These are phyloP conservation scores for Talaromyces funiculosus DNA, from an alignment of 2,329 filamentous ascomycete genomes.

Conservation along the genomic window DNA sequence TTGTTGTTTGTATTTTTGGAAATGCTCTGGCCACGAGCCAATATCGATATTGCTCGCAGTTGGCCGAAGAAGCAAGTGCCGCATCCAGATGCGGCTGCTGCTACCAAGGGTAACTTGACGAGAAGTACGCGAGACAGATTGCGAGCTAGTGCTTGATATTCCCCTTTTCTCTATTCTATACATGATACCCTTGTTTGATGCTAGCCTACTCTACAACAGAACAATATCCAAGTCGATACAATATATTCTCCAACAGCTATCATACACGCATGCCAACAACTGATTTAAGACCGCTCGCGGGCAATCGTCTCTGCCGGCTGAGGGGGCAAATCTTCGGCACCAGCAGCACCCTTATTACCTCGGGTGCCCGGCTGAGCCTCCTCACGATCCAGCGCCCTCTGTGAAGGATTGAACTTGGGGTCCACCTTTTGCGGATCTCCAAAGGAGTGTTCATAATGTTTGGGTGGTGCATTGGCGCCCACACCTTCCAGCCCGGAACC, in stretches of 20 bases:
- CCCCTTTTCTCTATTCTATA: not conserved
- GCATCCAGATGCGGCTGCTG: constrained; percentile 15
- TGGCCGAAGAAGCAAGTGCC: constrained; percentile 71
- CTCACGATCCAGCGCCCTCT: constrained; percentile 27
- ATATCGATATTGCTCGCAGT: constrained; percentile 82
- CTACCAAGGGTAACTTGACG: constrained; percentile 13
- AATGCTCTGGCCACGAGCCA: constrained; percentile 73
- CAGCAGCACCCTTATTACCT: constrained; percentile 26
- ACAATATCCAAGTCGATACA: not conserved
- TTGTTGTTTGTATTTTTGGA: constrained; percentile 84
- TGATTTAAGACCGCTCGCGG: not conserved
- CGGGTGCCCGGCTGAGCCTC: constrained; percentile 18
- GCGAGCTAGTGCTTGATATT: constrained; percentile 8
- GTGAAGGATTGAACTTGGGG: constrained; percentile 22
- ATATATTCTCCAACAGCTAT: not conserved
- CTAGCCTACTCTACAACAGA: not conserved
- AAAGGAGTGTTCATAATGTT: not conserved
- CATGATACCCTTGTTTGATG: not conserved
- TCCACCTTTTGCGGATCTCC: constrained; percentile 16
- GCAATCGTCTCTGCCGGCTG: constrained; percentile 14
- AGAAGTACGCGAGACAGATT: constrained; percentile 14
- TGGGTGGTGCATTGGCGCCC: constrained; percentile 25
- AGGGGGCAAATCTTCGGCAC: constrained; percentile 25
- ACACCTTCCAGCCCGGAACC: constrained; percentile 42
- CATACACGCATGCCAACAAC: not conserved